Conservation (phyloP, 2,329 filamentous ascomycete genomes). For the Curvularia hawaiiensis region DNA sequence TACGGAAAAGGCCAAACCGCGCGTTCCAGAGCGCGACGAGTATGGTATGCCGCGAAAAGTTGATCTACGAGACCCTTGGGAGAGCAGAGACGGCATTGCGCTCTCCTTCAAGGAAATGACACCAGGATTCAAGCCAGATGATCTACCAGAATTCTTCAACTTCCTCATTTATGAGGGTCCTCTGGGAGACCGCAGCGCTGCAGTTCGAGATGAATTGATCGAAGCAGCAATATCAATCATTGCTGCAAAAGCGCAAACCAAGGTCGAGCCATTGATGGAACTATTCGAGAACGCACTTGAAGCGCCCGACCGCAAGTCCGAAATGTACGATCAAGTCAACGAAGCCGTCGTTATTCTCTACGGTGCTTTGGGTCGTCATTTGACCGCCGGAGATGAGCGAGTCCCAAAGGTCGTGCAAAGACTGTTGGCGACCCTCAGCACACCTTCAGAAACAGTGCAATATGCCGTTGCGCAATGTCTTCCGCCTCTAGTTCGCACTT, state of each 20-base stretch:
- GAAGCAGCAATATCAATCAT: slow-evolving; percentile 85
- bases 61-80: slow-evolving; percentile 88
- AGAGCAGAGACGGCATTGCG: slow-evolving; percentile 86
- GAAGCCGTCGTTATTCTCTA: slow-evolving; percentile 98
- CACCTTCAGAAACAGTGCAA: slow-evolving; percentile 94
- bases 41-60: slow-evolving; percentile 94
- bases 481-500: slow-evolving; percentile 85
- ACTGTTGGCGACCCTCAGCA: slow-evolving; percentile 84
- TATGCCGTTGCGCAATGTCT: slow-evolving; percentile 95
- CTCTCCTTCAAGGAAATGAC: slow-evolving; percentile 85
- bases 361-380: slow-evolving; percentile 86
- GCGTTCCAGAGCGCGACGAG: slow-evolving; percentile 82
- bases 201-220: slow-evolving; percentile 87
- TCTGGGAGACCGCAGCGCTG: slow-evolving; percentile 78
- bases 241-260: slow-evolving; percentile 76
- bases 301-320: slow-evolving; percentile 78
- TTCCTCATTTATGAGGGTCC: slow-evolving; percentile 88
- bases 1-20: slow-evolving; percentile 77
- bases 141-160: slow-evolving; percentile 77
- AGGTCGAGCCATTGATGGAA: slow-evolving; percentile 89
- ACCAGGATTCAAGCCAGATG: slow-evolving; percentile 67
- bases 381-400: slow-evolving; percentile 82
- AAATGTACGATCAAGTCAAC: slow-evolving; percentile 86
- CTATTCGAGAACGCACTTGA: slow-evolving; percentile 90
- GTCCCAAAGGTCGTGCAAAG: slow-evolving; percentile 87